Evolutionary conservation across 163 green algal species (phyloP), one percentile per base, ranked within the genome.

Genomic region (Chlamydomonas reinhardtii): DNA sequence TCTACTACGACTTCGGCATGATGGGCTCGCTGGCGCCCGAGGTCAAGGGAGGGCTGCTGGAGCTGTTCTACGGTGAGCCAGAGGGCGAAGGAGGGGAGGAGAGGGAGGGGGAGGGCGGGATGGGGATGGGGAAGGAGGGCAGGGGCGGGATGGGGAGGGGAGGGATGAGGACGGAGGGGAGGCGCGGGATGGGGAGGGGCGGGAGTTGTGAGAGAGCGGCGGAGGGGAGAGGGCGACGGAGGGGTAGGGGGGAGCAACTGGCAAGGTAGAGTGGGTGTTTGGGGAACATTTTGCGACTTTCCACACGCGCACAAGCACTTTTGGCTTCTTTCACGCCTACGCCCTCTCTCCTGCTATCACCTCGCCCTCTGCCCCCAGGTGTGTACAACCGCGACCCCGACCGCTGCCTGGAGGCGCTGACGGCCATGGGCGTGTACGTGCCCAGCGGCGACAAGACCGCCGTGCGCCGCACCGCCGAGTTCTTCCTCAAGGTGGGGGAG

Each of bases 1-100:
- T 99, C 90, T 99, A 99, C 91, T 99, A 99, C 90, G 97, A 99
- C 90, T 99, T 99, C 92, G 97, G 97, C 48, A 98, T 98, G 96
- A 98, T 98, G 95, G 96, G 96, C 66, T 84, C 70, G 66, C 94
- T 98, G 81, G 92, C 93, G 6, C 78, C 73, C 8, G 91, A 94
- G 74, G 88, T 93, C 37, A 95, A 95, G 61, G 87, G 87, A 27
- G 97, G 97, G 22, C 94, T 99, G 79, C 88, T 98, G 88, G 96
- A 99, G 83, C 93, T 99, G 31, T 99, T 99, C 84, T 99, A 99
- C 83, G 86, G 89, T 83, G 61, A 32, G 73, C 15, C 2, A 1
- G 6, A 9, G 31, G 39, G 31, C 52, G 39, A 15, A 25, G 37
- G 39, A 25, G 25, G 17, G 24, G 25, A 39, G 71, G 39, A 4